Evolutionary conservation across 108 stramenopile species (phyloP).

Genomic region (Pseudonitzschia pungens): DNA sequence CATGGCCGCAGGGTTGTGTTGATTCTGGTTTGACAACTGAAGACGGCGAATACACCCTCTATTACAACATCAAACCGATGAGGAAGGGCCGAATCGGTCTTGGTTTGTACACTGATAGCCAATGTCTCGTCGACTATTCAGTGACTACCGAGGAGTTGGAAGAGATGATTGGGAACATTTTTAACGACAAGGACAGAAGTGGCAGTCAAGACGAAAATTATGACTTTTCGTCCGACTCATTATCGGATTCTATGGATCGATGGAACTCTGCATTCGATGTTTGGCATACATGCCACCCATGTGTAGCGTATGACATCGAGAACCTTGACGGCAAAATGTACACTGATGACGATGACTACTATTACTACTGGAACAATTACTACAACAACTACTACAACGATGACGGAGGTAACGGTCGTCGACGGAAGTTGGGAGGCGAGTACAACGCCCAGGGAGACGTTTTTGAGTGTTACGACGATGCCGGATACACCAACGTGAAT

Average conservation of each 20-base stretch:
- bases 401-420: conserved; percentile 34
- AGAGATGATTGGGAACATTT: conserved; percentile 45
- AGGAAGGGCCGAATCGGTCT: conserved; percentile 40
- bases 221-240: conserved; percentile 24
- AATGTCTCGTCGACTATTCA: conserved; percentile 46
- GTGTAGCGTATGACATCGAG: conserved; percentile 52
- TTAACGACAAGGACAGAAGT: conserved; percentile 19
- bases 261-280: conserved; percentile 51
- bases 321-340: conserved; percentile 41
- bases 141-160: conserved; percentile 30
- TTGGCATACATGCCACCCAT: conserved; percentile 56
- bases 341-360: conserved; percentile 29
- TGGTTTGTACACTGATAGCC: conserved; percentile 53
- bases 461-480: conserved; percentile 58
- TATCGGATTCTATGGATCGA: conserved; percentile 30
- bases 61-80: conserved; percentile 56
- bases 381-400: conserved; percentile 34
- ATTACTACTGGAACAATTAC: conserved; percentile 31
- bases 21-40: conserved; percentile 13
- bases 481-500: conserved; percentile 59
- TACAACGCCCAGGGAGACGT: conserved; percentile 20
- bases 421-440: conserved; percentile 33
- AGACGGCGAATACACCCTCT: conserved; percentile 29
- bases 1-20: conserved; percentile 46
- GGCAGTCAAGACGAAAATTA: conserved; percentile 19